Base-by-base conservation (phyloP, 495 filamentous ascomycete genomes). In the Tuber indicum region DNA sequence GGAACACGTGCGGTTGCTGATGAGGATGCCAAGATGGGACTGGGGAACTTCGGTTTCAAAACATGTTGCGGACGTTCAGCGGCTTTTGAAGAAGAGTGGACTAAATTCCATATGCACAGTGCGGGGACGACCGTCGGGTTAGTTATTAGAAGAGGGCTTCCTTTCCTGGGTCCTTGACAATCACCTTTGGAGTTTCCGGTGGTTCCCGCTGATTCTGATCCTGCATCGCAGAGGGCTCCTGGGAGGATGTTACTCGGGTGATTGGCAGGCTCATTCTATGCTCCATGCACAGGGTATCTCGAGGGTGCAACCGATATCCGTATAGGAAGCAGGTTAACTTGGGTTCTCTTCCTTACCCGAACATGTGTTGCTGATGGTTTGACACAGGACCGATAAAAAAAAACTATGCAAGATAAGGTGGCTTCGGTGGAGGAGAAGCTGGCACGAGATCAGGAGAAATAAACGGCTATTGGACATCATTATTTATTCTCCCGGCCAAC, bases 91-190 rank as follows among this genome's bases (percentile, higher is more conserved):
- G 82, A 88, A 87, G 73, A 94, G 91, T 76, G 93, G 92, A 12
- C 81, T 98, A 79, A 90, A 88, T 70, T 95, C 82, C 89, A 88
- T 72, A 95, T 98, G 94, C 95, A 97, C 83, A 94, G 92, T 4
- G 92, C 92, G 9, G 95, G 95, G 26, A 98, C 94, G 0, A 97
- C 95, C 0, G 88, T 98, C 52, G 94, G n/a, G 94, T 97, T 86
- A 70, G 90, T 88, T 39, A 41, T 71, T n/a, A 0, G 45, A 49
- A 49, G 43, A 66, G 44, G 42, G 58, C 70, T 75, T 49, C 43
- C 23, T 10, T n/a, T 16, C 41, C n/a, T 4, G 39, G 3, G 32
- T 8, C 42, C n/a, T 8, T 46, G 49, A 36, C n/a, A 9, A 39
- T 77, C 52, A 44, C 16, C 32, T 58, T 43, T 73, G 75, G 70